phyloP scores from a whole-genome alignment of 2,329 filamentous ascomycete genomes.

The Lachnellula hyalina region DNA sequence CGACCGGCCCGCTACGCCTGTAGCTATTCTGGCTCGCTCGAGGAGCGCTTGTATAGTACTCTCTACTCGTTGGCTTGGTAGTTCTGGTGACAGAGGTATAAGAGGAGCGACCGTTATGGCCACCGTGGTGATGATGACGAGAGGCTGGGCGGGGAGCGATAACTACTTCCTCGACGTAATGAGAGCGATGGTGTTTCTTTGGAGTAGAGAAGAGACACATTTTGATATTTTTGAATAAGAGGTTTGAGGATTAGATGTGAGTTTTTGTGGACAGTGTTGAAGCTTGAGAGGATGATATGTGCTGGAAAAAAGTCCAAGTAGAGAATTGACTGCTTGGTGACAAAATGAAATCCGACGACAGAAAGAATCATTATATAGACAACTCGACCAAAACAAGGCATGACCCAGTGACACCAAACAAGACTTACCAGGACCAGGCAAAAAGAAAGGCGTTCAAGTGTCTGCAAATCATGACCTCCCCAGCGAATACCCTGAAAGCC shows the following conservation, averaged over 20 bases:
- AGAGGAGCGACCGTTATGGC: constrained; percentile 17
- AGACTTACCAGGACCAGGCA: background rate
- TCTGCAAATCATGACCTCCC: constrained; percentile 7
- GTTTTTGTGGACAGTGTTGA: background rate
- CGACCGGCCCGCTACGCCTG: constrained; percentile 20
- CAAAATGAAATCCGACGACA: background rate
- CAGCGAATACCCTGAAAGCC: constrained; percentile 1
- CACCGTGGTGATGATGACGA: constrained; percentile 15
- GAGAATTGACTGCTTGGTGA: constrained; percentile 1
- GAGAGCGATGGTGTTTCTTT: constrained; percentile 17
- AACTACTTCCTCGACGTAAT: constrained; percentile 25
- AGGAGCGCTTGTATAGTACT: constrained; percentile 16
- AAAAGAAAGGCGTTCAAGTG: background rate
- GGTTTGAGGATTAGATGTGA: background rate
- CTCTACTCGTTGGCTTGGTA: constrained; percentile 12
- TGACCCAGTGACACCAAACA: constrained; percentile 4
- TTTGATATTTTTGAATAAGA: background rate
- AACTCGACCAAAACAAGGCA: constrained; percentile 11
- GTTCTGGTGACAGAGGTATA: constrained; percentile 25
- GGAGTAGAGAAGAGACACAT: constrained; percentile 27
- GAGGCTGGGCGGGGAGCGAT: constrained; percentile 26
- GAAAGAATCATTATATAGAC: constrained; percentile 14
- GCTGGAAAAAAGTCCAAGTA: background rate
- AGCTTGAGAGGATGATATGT: background rate
- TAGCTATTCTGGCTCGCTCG: constrained; percentile 25